phyloP scores from a whole-genome alignment of 306 rosid genomes.

The Sindora glabra region DNA sequence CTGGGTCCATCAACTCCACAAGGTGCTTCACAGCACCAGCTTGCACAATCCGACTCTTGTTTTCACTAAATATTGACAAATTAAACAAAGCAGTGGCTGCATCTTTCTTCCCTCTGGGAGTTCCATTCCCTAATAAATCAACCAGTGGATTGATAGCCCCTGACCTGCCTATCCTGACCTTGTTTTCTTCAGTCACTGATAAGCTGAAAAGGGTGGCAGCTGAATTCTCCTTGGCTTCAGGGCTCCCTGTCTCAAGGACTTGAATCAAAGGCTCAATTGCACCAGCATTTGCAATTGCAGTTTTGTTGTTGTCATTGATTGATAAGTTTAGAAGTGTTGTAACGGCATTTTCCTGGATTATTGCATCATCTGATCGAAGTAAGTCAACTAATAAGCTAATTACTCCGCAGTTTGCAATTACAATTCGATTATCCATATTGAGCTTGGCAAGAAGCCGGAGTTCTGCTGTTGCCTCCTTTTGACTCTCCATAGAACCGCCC shows the following conservation, averaged over 20 bases:
- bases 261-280: constrained; percentile 86
- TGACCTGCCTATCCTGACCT: constrained; percentile 77
- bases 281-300: constrained; percentile 66
- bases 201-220: constrained; percentile 98
- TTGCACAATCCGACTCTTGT: constrained; percentile 77
- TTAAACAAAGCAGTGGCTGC: constrained; percentile 96
- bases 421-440: constrained; percentile 84
- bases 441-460: constrained; percentile 80
- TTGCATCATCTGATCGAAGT: constrained; percentile 51
- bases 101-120: constrained; percentile 95
- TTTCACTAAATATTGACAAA: constrained; percentile 78
- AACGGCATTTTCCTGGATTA: constrained; percentile 87
- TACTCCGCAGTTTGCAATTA: constrained; percentile 82
- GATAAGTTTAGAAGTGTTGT: constrained; percentile 95
- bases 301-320: constrained; percentile 74
- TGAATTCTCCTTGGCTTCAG: constrained; percentile 95
- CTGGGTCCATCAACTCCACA: constrained; percentile 96
- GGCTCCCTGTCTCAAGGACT: constrained; percentile 81
- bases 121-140: constrained; percentile 84
- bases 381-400: constrained; percentile 64
- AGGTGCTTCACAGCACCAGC: constrained; percentile 95
- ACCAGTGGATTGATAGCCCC: constrained; percentile 87
- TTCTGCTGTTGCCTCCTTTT: constrained; percentile 67
- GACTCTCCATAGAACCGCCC: constrained; percentile 50
- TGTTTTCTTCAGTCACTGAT: constrained; percentile 88